Evolutionary conservation across 2,329 filamentous ascomycete species (phyloP).

Genomic region (Botryotinia globosa): DNA sequence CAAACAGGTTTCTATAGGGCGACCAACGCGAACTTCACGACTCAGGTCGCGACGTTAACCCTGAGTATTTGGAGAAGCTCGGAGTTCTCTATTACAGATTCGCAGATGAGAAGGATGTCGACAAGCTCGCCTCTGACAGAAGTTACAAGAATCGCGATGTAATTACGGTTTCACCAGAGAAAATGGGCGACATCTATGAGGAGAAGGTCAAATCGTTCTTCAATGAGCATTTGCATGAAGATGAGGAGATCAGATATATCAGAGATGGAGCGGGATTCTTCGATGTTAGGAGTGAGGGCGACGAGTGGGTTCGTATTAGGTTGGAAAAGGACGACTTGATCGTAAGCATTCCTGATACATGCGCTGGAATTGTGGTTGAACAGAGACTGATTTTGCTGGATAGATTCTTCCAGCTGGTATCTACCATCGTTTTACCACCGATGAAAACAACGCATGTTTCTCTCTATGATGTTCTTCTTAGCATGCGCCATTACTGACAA

Average conservation of each 20-base stretch:
- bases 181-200: constrained; percentile 86
- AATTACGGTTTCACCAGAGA: constrained; percentile 80
- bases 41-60: constrained; percentile 67
- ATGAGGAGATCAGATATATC: constrained; percentile 97
- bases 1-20: constrained; percentile 53
- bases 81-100: constrained; percentile 79
- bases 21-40: constrained; percentile 92
- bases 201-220: constrained; percentile 94
- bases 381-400: background rate
- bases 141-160: constrained; percentile 94
- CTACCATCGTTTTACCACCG: constrained; percentile 96
- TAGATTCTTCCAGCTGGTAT: constrained; percentile 86
- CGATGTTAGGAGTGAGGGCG: constrained; percentile 78
- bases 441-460: constrained; percentile 76
- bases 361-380: background rate
- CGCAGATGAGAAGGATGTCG: constrained; percentile 62
- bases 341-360: constrained; percentile 28
- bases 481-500: background rate
- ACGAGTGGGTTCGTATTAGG: constrained; percentile 85
- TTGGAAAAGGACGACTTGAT: constrained; percentile 87
- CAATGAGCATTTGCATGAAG: constrained; percentile 92
- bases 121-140: constrained; percentile 70
- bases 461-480: background rate
- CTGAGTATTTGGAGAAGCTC: constrained; percentile 65
- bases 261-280: constrained; percentile 87